A percentile compares a stretch with the other conserved stretches of the same genome.
These are phyloP conservation scores for Kondoa subrosea DNA, from an alignment of 768 basidiomycete genomes.

Conservation along the genomic window DNA sequence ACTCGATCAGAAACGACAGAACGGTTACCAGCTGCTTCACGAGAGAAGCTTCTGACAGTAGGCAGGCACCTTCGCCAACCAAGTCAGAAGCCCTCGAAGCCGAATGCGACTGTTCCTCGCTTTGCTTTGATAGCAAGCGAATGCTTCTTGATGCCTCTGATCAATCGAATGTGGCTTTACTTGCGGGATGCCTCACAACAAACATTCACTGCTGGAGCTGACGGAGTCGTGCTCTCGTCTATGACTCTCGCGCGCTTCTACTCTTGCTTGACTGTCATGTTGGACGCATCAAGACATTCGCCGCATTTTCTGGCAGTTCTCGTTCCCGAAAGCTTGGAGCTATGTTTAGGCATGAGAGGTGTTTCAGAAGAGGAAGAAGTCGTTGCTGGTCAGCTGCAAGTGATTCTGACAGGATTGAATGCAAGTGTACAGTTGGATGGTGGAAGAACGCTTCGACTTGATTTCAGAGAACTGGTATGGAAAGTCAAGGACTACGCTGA, in stretches of 20 bases:
- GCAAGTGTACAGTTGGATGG: not conserved
- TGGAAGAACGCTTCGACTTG: not conserved
- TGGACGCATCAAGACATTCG: slow-evolving; percentile 66
- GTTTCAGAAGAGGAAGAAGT: not conserved
- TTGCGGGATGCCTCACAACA: slow-evolving; percentile 55
- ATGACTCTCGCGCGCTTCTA: slow-evolving; percentile 64
- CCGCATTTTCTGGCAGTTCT: slow-evolving; percentile 63
- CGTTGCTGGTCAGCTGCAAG: not conserved
- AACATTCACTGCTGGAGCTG: slow-evolving; percentile 34
- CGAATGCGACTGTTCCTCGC: not conserved
- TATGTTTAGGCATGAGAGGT: slow-evolving; percentile 60
- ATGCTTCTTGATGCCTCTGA: slow-evolving; percentile 69
- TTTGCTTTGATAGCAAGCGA: slow-evolving; percentile 57
- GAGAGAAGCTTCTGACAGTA: slow-evolving; percentile 7
- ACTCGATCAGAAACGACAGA: not conserved
- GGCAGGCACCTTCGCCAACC: not conserved
- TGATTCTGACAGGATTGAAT: not conserved
- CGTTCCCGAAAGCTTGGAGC: slow-evolving; percentile 63
- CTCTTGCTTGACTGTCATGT: slow-evolving; percentile 55
- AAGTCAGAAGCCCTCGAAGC: slow-evolving; percentile 15
- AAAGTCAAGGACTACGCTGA: not conserved
- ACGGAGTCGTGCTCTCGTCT: slow-evolving; percentile 59
- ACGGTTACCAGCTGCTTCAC: slow-evolving; percentile 1
- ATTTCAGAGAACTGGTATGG: not conserved
- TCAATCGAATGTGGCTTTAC: slow-evolving; percentile 91